Conservation (phyloP, 352 stramenopile species). For the Phytophthora brassicae region DNA sequence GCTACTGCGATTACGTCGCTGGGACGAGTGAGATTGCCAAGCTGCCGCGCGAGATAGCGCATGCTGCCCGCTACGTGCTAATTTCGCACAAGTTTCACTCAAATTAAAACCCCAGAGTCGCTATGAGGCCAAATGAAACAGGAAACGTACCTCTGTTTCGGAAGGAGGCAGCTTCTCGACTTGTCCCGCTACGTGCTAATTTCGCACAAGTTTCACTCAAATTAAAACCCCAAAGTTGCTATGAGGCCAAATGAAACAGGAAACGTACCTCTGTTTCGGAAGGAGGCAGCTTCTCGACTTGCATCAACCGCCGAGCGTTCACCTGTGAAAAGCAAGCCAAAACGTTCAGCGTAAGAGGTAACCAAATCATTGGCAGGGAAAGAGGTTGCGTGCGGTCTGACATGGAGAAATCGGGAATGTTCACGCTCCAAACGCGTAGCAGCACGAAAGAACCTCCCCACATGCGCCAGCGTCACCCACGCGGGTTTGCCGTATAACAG, state of each 20-base stretch:
- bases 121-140: neutral
- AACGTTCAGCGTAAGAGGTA: constrained; percentile 3
- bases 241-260: neutral
- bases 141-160: constrained; percentile 34
- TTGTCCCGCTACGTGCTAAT: constrained; percentile 36
- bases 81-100: neutral
- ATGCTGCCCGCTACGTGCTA: constrained; percentile 48
- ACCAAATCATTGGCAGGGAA: neutral
- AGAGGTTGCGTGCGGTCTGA: constrained; percentile 22
- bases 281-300: constrained; percentile 21
- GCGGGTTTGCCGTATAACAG: constrained; percentile 49
- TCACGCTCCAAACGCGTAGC: constrained; percentile 53
- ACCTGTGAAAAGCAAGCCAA: constrained; percentile 23
- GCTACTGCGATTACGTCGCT: constrained; percentile 51
- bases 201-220: neutral
- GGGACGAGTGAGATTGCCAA: constrained; percentile 35
- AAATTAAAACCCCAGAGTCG: neutral
- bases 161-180: constrained; percentile 23
- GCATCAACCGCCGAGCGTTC: constrained; percentile 50
- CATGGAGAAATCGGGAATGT: constrained; percentile 58
- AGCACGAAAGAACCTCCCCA: constrained; percentile 59
- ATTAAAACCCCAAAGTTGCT: neutral
- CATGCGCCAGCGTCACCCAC: constrained; percentile 58
- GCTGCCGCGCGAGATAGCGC: constrained; percentile 45
- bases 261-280: constrained; percentile 36